Evolutionary conservation across 2,329 filamentous ascomycete species (phyloP).

Genomic region (Neocatenulostroma microsporum): DNA sequence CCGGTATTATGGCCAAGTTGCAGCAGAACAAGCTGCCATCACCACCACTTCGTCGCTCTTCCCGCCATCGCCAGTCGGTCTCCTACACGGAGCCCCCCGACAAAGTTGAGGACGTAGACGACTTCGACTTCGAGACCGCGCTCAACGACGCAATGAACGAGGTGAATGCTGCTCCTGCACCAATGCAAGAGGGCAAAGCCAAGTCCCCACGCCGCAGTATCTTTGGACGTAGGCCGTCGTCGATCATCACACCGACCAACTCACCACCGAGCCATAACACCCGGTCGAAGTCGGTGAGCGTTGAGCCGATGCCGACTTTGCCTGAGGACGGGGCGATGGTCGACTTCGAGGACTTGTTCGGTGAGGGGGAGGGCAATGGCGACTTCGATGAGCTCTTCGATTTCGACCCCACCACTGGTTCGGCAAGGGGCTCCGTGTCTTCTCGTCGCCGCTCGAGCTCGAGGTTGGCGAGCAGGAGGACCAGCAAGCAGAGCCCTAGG

Average conservation of each 20-base stretch:
- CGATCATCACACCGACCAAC: conserved; percentile 2
- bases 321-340: background rate
- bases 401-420: too few species aligned
- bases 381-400: too few species aligned
- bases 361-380: too few species aligned
- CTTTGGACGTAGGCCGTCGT: background rate
- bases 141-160: background rate
- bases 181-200: background rate
- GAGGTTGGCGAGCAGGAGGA: too few species aligned
- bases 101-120: background rate
- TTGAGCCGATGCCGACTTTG: background rate
- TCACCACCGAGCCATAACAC: conserved; percentile 2
- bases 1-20: background rate
- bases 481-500: too few species aligned
- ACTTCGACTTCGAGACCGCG: background rate
- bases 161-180: background rate
- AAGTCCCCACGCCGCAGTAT: too few species aligned
- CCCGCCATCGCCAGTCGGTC: background rate
- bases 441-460: too few species aligned
- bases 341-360: conserved; percentile 1
- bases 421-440: too few species aligned
- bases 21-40: background rate
- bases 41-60: background rate
- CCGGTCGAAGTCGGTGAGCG: background rate
- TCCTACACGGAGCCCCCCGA: conserved; percentile 1